Evolutionary conservation across 352 stramenopile species (phyloP), one percentile per base, ranked within the genome.

Genomic region (Globisporangium viniferum): DNA sequence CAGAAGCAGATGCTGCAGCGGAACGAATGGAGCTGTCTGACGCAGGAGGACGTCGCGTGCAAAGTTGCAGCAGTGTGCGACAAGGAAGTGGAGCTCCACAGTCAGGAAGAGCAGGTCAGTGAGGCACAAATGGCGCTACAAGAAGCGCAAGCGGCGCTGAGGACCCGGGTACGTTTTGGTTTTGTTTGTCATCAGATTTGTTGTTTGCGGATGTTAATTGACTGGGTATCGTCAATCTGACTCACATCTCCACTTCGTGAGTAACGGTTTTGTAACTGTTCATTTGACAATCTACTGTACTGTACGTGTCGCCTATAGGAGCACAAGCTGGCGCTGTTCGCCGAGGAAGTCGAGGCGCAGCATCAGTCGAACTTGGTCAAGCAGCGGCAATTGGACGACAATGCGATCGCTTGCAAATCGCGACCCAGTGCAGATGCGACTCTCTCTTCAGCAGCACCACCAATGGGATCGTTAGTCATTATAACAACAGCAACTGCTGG

Each of bases 311-410:
- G 9, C 36, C 36, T 35, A 9, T 46, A 78, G 69, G 69, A 78
- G 46, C 44, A 44, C 12, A 74, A 62, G 10, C 57, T 78, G 27
- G 18, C 31, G 12, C 6, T 74, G 7, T 76, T 80, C 58, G 74
- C 67, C 0, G 54, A 70, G 2, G 74, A 80, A 22, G 74, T 80
- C 20, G 74, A 80, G 39, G 31, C 48, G 0, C 72, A 80, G 61
- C 69, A 76, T 62, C 71, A 73, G 59, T 59, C 27, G 5, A 78
- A 78, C 29, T 31, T 60, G 14, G 24, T 31, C 7, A 61, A 35
- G 24, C 71, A 63, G 22, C 53, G 33, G 0, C 56, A 64, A 55
- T 55, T 79, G 15, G 58, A 71, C 29, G n/a, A 36, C 2, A 24
- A 24, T 24, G 24, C 24, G 24, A 24, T 24, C 24, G 63, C 53